Conservation (phyloP, 169 alveolate species). For the Plasmodium falciparum region DNA sequence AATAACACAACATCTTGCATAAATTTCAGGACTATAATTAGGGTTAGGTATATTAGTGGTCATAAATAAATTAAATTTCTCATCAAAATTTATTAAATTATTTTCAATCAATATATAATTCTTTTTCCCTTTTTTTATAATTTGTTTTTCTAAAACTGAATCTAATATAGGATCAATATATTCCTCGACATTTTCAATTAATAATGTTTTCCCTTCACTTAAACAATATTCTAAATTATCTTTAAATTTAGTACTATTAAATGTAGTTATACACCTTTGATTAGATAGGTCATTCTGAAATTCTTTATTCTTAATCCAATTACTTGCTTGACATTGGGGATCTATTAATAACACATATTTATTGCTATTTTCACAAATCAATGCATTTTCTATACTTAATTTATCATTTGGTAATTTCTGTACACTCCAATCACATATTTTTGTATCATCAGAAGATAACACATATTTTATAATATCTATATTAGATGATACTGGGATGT, state of each 20-base stretch:
- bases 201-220: constrained; percentile 93
- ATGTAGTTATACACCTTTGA: constrained; percentile 91
- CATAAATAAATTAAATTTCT: constrained; percentile 95
- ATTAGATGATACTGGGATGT: constrained; percentile 84
- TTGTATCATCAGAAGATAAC: constrained; percentile 58
- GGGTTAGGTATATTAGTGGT: constrained; percentile 97
- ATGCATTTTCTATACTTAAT: constrained; percentile 87
- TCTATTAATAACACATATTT: constrained; percentile 88
- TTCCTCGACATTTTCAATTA: constrained; percentile 96
- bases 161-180: constrained; percentile 96
- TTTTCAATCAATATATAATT: constrained; percentile 93
- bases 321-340: constrained; percentile 89
- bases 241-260: constrained; percentile 90
- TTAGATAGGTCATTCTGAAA: constrained; percentile 83
- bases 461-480: constrained; percentile 68
- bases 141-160: constrained; percentile 95
- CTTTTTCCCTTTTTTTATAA: constrained; percentile 91
- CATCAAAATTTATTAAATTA: constrained; percentile 93
- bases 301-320: constrained; percentile 86
- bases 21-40: constrained; percentile 96
- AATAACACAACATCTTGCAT: constrained; percentile 96
- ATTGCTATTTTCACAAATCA: constrained; percentile 83
- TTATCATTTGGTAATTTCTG: constrained; percentile 87
- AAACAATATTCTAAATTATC: constrained; percentile 94
- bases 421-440: constrained; percentile 82